Evolutionary conservation across 2,329 filamentous ascomycete genomes (phyloP).

Genomic region (Monosporascus sp.): DNA sequence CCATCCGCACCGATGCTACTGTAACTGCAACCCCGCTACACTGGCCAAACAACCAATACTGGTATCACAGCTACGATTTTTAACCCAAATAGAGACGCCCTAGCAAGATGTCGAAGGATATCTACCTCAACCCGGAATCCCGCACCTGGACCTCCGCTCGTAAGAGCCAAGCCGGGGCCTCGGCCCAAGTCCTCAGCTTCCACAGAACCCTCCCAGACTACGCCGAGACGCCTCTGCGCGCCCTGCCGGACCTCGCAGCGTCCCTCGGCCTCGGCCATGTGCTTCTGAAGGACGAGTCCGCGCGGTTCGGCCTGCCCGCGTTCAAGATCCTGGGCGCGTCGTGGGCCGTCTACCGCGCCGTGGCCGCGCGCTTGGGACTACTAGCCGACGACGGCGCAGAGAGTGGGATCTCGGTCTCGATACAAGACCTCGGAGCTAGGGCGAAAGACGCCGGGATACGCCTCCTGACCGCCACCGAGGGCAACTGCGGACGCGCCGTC

Average conservation of each 20-base stretch:
- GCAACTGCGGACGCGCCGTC: slow-evolving; percentile 72
- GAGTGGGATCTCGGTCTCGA: neutral
- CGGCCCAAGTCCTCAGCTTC: slow-evolving; percentile 31
- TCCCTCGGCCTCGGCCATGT: slow-evolving; percentile 54
- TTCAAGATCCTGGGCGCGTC: slow-evolving; percentile 81
- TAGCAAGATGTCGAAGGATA: neutral
- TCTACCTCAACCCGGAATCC: neutral
- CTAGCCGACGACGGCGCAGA: slow-evolving; percentile 30
- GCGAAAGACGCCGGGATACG: slow-evolving; percentile 25
- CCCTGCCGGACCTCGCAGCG: slow-evolving; percentile 48
- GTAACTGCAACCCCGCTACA: no score
- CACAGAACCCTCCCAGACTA: slow-evolving; percentile 56
- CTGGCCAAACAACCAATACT: no score
- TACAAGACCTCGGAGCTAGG: slow-evolving; percentile 17
- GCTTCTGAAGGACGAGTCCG: slow-evolving; percentile 67
- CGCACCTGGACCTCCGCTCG: neutral
- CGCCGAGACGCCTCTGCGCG: slow-evolving; percentile 45
- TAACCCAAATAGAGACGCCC: no score
- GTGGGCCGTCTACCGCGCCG: slow-evolving; percentile 62
- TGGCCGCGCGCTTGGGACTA: slow-evolving; percentile 38
- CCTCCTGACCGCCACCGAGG: slow-evolving; percentile 65
- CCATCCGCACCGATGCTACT: no score
- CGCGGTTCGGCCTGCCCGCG: slow-evolving; percentile 62
- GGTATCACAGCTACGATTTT: no score
- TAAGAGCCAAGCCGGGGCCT: neutral